Evolutionary conservation across 2,329 filamentous ascomycete genomes (phyloP).

Genomic region (Aspergillus unguis): DNA sequence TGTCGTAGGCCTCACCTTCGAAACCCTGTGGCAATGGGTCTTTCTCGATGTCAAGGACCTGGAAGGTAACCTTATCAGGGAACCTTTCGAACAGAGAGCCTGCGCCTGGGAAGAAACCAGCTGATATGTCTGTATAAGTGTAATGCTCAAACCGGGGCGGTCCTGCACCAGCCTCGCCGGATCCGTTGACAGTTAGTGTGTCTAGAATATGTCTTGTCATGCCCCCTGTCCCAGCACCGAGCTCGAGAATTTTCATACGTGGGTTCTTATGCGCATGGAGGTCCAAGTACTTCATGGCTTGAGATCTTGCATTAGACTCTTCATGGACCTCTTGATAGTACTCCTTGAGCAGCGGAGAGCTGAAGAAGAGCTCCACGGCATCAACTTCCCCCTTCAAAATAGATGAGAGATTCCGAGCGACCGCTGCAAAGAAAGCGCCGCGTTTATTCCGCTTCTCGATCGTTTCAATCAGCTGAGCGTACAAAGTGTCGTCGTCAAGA

Average conservation of each 20-base stretch:
- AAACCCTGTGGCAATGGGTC: constrained; percentile 36
- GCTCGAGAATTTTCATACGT: background rate
- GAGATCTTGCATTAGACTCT: background rate
- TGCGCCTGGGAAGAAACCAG: constrained; percentile 42
- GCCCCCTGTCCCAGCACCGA: background rate
- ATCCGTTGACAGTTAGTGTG: background rate
- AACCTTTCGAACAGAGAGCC: constrained; percentile 24
- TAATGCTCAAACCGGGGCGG: constrained; percentile 24
- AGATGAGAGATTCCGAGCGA: background rate
- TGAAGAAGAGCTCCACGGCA: background rate
- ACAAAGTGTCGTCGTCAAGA: background rate
- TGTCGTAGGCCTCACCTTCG: constrained; percentile 28
- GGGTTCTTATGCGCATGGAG: background rate
- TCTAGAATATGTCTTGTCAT: background rate
- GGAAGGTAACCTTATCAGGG: constrained; percentile 27
- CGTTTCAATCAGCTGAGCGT: background rate
- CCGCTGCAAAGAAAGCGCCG: background rate
- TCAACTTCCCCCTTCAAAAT: background rate
- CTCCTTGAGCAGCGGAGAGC: background rate
- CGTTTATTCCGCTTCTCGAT: background rate
- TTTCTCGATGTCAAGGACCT: constrained; percentile 31
- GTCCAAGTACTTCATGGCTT: background rate
- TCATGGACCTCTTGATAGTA: background rate
- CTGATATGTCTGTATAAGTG: constrained; percentile 46
- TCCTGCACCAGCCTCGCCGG: background rate